Percentiles rank a stretch among this genome's conserved stretches.
These are phyloP conservation scores for Chenopodium quinoa DNA, from an alignment of 148 eudicot genomes.

Conservation along the genomic window DNA sequence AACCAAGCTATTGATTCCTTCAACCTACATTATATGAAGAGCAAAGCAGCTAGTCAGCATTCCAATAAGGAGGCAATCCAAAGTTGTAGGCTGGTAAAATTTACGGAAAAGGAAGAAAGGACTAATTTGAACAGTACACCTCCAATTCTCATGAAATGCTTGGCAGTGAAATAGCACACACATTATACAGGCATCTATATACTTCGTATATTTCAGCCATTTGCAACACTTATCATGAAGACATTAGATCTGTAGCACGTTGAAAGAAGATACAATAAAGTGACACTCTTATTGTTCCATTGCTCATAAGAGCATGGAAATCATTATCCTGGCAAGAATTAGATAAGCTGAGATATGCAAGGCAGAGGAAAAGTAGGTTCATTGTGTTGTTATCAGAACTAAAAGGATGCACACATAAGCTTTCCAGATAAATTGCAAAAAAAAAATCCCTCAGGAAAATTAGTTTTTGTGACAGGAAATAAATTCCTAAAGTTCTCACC, in stretches of 20 bases:
- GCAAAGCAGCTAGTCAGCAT: constrained; percentile 16
- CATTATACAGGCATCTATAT: neutral
- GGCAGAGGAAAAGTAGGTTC: neutral
- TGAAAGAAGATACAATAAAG: neutral
- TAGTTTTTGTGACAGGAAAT: neutral
- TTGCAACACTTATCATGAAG: neutral
- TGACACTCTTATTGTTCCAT: neutral
- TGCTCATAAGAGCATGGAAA: neutral
- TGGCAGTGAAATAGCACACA: neutral
- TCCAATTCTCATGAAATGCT: neutral
- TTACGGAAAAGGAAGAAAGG: neutral
- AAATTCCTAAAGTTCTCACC: constrained; percentile 4
- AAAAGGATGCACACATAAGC: neutral
- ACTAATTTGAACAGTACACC: neutral
- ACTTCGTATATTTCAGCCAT: neutral
- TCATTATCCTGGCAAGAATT: neutral
- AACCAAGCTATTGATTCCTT: constrained; percentile 63
- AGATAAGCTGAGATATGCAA: neutral
- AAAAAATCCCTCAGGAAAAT: neutral
- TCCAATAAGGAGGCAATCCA: neutral
- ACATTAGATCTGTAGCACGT: neutral
- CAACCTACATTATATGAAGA: constrained; percentile 46
- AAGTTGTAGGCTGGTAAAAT: neutral
- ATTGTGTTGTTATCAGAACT: neutral
- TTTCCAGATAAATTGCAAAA: neutral